Percentiles rank a stretch among this genome's conserved stretches.
phyloP scores from a whole-genome alignment of 2,329 filamentous ascomycete genomes.

The Aspergillus carbonarius region DNA sequence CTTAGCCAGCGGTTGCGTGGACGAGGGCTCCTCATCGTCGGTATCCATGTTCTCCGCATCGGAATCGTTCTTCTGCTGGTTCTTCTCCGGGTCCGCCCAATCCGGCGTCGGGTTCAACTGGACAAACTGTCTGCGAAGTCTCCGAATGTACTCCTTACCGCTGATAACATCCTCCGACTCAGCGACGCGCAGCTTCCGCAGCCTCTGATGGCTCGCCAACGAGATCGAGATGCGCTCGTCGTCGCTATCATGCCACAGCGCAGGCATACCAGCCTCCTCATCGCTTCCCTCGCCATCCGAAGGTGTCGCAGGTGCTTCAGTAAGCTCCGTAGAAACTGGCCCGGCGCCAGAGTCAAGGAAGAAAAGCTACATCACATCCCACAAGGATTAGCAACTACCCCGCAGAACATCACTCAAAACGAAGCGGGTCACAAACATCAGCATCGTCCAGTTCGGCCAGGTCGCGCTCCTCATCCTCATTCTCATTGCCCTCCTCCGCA shows the following conservation, averaged over 20 bases:
- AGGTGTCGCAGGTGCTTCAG: conserved; percentile 38
- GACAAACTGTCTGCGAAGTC: conserved; percentile 75
- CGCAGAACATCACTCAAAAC: background rate
- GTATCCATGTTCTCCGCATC: conserved; percentile 57
- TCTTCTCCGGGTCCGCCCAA: conserved; percentile 56
- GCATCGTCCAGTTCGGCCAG: conserved; percentile 71
- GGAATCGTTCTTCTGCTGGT: conserved; percentile 31
- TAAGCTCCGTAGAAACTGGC: conserved; percentile 33
- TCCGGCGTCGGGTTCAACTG: conserved; percentile 61
- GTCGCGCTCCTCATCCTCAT: conserved; percentile 44
- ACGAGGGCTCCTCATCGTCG: conserved; percentile 60
- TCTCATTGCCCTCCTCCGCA: conserved; percentile 41
- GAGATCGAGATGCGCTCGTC: conserved; percentile 86
- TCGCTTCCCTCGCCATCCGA: conserved; percentile 38
- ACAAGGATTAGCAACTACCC: background rate
- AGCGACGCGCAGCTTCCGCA: conserved; percentile 78
- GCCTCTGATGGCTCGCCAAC: conserved; percentile 68
- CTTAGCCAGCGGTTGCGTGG: conserved; percentile 72
- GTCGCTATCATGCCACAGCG: conserved; percentile 87
- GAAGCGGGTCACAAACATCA: conserved; percentile 52
- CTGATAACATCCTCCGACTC: conserved; percentile 83
- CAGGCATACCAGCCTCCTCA: conserved; percentile 27
- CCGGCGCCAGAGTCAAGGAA: conserved; percentile 70
- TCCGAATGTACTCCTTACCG: conserved; percentile 78
- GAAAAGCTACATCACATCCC: conserved; percentile 60